Conservation (phyloP, 495 filamentous ascomycete species). For the Annulohypoxylon stygium region DNA sequence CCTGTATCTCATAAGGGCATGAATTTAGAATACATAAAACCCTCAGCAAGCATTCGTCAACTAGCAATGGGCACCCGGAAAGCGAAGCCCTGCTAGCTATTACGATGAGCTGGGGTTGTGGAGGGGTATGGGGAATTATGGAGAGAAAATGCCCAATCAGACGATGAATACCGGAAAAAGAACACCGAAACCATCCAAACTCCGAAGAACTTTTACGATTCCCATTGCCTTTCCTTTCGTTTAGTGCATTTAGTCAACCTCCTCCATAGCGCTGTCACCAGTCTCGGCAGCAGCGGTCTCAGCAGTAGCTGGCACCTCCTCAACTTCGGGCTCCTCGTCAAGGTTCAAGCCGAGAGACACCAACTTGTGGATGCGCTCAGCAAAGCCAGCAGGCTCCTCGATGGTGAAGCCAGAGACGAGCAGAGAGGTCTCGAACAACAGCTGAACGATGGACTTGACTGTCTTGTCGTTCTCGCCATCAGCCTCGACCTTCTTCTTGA, state of each 20-base stretch:
- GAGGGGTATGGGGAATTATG: conserved; percentile 50
- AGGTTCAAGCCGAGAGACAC: conserved; percentile 96
- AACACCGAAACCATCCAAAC: conserved; percentile 59
- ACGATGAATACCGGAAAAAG: conserved; percentile 51
- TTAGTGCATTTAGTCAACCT: conserved; percentile 70
- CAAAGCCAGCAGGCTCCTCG: conserved; percentile 96
- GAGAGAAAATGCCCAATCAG: conserved; percentile 52
- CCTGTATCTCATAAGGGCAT: conserved; percentile 51
- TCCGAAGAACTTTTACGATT: conserved; percentile 60
- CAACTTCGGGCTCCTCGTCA: conserved; percentile 87
- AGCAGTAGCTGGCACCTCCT: conserved; percentile 71
- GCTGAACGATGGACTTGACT: conserved; percentile 97
- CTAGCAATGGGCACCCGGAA: conserved; percentile 19
- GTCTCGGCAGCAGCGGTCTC: conserved; percentile 66
- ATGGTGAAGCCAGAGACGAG: conserved; percentile 99
- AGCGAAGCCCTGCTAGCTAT: conserved; percentile 36
- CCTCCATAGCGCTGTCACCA: conserved; percentile 73
- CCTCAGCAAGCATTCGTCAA: conserved; percentile 38
- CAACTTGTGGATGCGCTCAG: conserved; percentile 99
- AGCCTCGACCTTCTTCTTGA: conserved; percentile 96
- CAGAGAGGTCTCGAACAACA: conserved; percentile 98
- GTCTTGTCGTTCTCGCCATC: conserved; percentile 98
- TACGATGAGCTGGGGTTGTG: conserved; percentile 33
- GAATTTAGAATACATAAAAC: conserved; percentile 52
- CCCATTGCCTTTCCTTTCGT: conserved; percentile 47